Conservation (phyloP, 768 basidiomycete genomes). For the Clavulina sp. region DNA sequence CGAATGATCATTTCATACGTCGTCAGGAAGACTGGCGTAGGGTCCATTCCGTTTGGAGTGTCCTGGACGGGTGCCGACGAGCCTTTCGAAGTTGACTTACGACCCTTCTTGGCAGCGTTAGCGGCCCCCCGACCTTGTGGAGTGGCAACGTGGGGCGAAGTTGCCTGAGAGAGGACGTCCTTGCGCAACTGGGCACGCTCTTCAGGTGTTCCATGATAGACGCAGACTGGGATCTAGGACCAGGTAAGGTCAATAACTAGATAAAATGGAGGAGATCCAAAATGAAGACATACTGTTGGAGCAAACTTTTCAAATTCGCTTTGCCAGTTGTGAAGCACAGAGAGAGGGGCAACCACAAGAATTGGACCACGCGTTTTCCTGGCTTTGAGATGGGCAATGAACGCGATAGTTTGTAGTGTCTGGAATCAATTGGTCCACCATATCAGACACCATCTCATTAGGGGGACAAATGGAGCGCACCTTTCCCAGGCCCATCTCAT, state of each 20-base stretch:
- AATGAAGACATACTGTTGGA: constrained; percentile 36
- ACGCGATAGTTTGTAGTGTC: constrained; percentile 92
- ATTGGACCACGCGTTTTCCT: constrained; percentile 56
- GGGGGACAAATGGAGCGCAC: background rate
- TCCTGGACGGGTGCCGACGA: background rate
- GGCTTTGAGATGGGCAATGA: constrained; percentile 77
- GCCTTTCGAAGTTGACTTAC: background rate
- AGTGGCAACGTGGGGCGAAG: background rate
- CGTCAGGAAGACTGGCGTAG: constrained; percentile 33
- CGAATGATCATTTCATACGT: constrained; percentile 89
- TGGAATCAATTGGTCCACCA: constrained; percentile 17
- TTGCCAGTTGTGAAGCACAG: constrained; percentile 83
- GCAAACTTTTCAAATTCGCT: constrained; percentile 75
- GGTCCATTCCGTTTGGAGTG: background rate
- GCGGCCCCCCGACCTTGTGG: background rate
- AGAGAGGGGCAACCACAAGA: constrained; percentile 82
- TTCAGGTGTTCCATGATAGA: constrained; percentile 76
- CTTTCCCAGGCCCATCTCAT: constrained; percentile 81
- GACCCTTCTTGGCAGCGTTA: background rate
- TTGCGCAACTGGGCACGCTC: constrained; percentile 66
- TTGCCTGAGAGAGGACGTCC: constrained; percentile 20
- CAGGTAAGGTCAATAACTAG: constrained; percentile 1
- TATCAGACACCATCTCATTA: constrained; percentile 1
- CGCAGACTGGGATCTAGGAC: constrained; percentile 68
- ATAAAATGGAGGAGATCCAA: background rate